Evolutionary conservation across 371 early-diverging fungal genomes (phyloP).

Genomic region (Mortierella sp.): DNA sequence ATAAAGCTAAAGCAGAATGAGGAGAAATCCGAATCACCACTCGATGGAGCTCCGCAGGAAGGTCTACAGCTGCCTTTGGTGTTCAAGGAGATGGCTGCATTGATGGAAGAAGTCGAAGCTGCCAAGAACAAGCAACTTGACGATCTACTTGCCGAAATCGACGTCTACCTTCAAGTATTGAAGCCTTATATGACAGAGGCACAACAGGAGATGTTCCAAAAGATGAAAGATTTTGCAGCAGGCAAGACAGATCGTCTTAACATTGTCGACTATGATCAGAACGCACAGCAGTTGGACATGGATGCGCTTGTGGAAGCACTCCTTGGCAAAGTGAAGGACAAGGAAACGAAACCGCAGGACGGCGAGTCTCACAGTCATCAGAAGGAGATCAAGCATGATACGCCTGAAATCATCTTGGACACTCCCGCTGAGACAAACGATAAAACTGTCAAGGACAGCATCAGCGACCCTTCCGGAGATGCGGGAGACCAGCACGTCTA

Average conservation of each 20-base stretch:
- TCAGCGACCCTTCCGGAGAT: too few species aligned
- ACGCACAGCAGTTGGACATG: constrained; percentile 5
- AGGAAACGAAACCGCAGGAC: not conserved
- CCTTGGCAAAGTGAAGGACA: not conserved
- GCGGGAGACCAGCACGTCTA: not conserved
- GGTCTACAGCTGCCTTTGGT: not conserved
- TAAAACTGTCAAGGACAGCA: not conserved
- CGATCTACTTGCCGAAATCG: constrained; percentile 1
- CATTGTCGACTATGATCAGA: not conserved
- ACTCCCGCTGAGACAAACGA: not conserved
- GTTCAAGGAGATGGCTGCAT: constrained; percentile 1
- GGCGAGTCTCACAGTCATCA: not conserved
- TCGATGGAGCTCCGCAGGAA: not conserved
- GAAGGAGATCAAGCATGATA: not conserved
- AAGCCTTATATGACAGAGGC: constrained; percentile 11
- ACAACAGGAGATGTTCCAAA: constrained; percentile 4
- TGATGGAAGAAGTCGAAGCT: not conserved
- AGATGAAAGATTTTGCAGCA: constrained; percentile 2
- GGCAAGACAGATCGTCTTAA: not conserved
- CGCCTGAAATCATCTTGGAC: not conserved
- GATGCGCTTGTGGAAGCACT: constrained; percentile 8
- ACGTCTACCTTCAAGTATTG: not conserved
- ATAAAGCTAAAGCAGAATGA: constrained; percentile 14
- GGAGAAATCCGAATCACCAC: not conserved
- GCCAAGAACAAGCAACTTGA: constrained; percentile 9